Percentiles rank a stretch among this genome's conserved stretches.
Evolutionary conservation across 2,329 filamentous ascomycete genomes (phyloP).

Genomic region (Graphilbum fragrans): DNA sequence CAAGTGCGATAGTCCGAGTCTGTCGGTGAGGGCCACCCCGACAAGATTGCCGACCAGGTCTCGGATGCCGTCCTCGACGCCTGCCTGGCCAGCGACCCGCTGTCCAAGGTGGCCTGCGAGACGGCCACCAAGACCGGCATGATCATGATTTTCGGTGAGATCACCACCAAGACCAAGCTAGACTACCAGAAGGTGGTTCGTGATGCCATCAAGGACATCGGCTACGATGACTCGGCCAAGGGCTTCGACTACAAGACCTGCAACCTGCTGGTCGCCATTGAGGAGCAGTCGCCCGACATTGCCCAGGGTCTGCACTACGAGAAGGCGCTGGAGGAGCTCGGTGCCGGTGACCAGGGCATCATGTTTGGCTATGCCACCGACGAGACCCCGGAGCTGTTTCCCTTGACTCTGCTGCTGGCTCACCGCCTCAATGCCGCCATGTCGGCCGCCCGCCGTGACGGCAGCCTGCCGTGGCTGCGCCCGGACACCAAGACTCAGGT

Average conservation of each 20-base stretch:
- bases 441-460: slow-evolving; percentile 78
- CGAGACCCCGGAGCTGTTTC: slow-evolving; percentile 94
- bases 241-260: slow-evolving; percentile 99
- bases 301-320: slow-evolving; percentile 98
- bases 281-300: slow-evolving; percentile 98
- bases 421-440: slow-evolving; percentile 97
- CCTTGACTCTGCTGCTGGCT: slow-evolving; percentile 83
- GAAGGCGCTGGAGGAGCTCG: slow-evolving; percentile 91
- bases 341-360: slow-evolving; percentile 99
- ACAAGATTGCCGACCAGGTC: slow-evolving; percentile 98
- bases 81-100: slow-evolving; percentile 84
- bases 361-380: slow-evolving; percentile 99
- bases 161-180: slow-evolving; percentile 87
- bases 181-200: slow-evolving; percentile 99
- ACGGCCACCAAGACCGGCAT: slow-evolving; percentile 99
- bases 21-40: slow-evolving; percentile 81
- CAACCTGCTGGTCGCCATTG: slow-evolving; percentile 96
- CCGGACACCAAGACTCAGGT: slow-evolving; percentile 99
- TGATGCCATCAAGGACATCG: slow-evolving; percentile 91
- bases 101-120: slow-evolving; percentile 99
- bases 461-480: slow-evolving; percentile 82
- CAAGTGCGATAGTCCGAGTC: slow-evolving; percentile 56
- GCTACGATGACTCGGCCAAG: slow-evolving; percentile 93
- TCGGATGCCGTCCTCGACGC: slow-evolving; percentile 98
- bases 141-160: slow-evolving; percentile 99